These are phyloP conservation scores for Auricularia sp. DNA, from an alignment of 768 basidiomycete species.

Conservation along the genomic window DNA sequence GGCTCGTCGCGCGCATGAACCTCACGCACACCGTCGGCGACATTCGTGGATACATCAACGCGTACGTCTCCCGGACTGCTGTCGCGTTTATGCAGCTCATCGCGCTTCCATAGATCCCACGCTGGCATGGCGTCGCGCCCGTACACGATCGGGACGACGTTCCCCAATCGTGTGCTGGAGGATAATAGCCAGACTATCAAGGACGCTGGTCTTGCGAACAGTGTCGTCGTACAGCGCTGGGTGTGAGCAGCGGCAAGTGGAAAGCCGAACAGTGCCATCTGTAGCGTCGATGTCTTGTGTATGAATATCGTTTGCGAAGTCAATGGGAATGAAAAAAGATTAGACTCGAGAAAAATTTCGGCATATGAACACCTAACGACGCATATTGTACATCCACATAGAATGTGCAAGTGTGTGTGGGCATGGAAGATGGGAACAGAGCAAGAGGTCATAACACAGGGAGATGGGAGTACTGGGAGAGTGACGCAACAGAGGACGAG, in stretches of 20 bases:
- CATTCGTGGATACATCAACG: constrained; percentile 78
- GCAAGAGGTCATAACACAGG: too few species aligned
- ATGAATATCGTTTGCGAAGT: neutral
- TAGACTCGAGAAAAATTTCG: too few species aligned
- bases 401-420: too few species aligned
- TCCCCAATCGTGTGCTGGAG: constrained; percentile 68
- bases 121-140: constrained; percentile 50
- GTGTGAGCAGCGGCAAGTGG: constrained; percentile 3
- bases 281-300: neutral
- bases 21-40: constrained; percentile 81
- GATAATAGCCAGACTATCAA: constrained; percentile 58
- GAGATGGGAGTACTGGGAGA: neutral
- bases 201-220: constrained; percentile 62
- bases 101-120: constrained; percentile 44
- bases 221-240: constrained; percentile 81
- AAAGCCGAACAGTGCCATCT: neutral
- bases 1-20: constrained; percentile 82
- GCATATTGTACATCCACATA: too few species aligned
- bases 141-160: constrained; percentile 81
- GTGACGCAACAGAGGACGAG: neutral
- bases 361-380: too few species aligned
- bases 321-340: neutral
- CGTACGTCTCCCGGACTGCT: constrained; percentile 40
- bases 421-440: too few species aligned
- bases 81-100: neutral